Evolutionary conservation across 495 filamentous ascomycete species (phyloP).

Genomic region (Oidiodendron maius): DNA sequence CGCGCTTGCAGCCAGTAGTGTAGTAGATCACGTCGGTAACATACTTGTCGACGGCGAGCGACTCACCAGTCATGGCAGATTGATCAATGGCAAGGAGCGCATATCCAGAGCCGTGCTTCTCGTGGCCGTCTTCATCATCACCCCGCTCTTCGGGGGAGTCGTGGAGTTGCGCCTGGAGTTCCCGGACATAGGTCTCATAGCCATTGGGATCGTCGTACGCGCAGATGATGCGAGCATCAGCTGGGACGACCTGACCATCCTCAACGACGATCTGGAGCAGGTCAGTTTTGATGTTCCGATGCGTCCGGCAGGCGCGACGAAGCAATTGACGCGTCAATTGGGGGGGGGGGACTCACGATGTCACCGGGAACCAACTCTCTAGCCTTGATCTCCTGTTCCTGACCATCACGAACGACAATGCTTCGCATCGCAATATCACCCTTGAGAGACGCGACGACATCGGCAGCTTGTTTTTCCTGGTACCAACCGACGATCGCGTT

Average conservation of each 20-base stretch:
- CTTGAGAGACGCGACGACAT: slow-evolving; percentile 74
- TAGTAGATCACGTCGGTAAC: slow-evolving; percentile 69
- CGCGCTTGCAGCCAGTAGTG: slow-evolving; percentile 74
- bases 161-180: slow-evolving; percentile 47
- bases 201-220: slow-evolving; percentile 65
- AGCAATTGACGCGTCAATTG: no score
- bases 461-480: slow-evolving; percentile 81
- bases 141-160: slow-evolving; percentile 45
- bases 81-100: slow-evolving; percentile 64
- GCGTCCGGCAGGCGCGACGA: background rate
- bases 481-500: slow-evolving; percentile 85
- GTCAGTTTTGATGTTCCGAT: slow-evolving; percentile 9
- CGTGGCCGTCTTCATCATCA: slow-evolving; percentile 45
- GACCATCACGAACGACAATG: slow-evolving; percentile 63
- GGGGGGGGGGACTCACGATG: slow-evolving; percentile 52
- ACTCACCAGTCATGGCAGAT: slow-evolving; percentile 74
- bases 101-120: slow-evolving; percentile 51
- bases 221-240: slow-evolving; percentile 71
- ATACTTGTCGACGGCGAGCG: slow-evolving; percentile 71
- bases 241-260: slow-evolving; percentile 71
- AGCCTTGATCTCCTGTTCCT: slow-evolving; percentile 67
- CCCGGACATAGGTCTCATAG: slow-evolving; percentile 61
- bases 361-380: slow-evolving; percentile 78
- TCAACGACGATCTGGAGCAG: slow-evolving; percentile 53
- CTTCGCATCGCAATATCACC: slow-evolving; percentile 82